Conservation (phyloP, 345 rosid genomes). For the Jatropha curcas region DNA sequence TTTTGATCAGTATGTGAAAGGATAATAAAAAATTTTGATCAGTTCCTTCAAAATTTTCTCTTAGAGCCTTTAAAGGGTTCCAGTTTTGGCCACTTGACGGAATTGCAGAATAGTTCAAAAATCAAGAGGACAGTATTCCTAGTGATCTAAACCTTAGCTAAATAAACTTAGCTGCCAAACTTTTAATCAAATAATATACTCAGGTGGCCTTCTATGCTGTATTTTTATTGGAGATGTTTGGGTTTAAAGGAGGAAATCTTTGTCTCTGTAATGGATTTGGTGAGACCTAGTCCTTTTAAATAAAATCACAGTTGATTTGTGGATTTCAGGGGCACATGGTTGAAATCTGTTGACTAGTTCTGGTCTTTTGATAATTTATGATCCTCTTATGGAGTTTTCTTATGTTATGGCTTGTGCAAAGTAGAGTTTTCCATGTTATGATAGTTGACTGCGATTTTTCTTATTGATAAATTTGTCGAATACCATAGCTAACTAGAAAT, state of each 20-base stretch:
- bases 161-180: background rate
- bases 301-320: background rate
- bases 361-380: background rate
- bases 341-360: background rate
- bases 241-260: background rate
- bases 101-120: too few relatives aligned
- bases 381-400: background rate
- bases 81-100: background rate
- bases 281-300: background rate
- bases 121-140: background rate
- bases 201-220: background rate
- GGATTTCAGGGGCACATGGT: background rate
- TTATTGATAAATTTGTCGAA: too few relatives aligned
- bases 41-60: background rate
- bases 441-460: too few relatives aligned
- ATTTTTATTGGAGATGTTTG: background rate
- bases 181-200: background rate
- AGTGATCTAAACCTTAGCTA: background rate
- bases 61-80: background rate
- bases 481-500: too few relatives aligned
- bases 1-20: background rate
- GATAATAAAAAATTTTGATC: background rate
- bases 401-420: too few relatives aligned
- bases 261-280: background rate
- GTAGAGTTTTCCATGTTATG: background rate